Conservation (phyloP, 2,329 filamentous ascomycete species). For the Emericellopsis atlantica region DNA sequence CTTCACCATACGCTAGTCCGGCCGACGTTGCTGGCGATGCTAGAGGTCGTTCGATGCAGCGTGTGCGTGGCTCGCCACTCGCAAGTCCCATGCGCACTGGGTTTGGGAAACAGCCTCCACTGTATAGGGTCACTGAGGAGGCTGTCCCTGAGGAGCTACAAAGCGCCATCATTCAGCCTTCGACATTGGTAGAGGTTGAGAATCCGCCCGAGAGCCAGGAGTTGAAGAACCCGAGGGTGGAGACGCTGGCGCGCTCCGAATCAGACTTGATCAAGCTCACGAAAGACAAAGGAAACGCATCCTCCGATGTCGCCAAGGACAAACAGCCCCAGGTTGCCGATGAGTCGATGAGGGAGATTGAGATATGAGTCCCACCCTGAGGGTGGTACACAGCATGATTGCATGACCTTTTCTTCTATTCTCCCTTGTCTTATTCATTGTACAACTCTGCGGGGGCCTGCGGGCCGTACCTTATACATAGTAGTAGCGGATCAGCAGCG, state of each 20-base stretch:
- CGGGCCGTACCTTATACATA: neutral
- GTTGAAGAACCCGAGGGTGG: slow-evolving; percentile 13
- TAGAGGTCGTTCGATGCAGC: slow-evolving; percentile 60
- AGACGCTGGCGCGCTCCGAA: slow-evolving; percentile 15
- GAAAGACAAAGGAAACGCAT: slow-evolving; percentile 23
- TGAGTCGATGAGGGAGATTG: slow-evolving; percentile 48
- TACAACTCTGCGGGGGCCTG: neutral
- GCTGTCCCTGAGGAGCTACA: slow-evolving; percentile 25
- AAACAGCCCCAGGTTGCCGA: slow-evolving; percentile 31
- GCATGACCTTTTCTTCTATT: slow-evolving; percentile 3
- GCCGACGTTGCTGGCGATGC: slow-evolving; percentile 44
- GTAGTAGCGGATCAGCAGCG: neutral
- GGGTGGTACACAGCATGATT: slow-evolving; percentile 2
- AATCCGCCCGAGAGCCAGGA: slow-evolving; percentile 35
- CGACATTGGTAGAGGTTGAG: slow-evolving; percentile 43
- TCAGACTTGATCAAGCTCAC: slow-evolving; percentile 20
- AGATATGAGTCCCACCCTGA: slow-evolving; percentile 28
- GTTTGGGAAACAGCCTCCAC: slow-evolving; percentile 56
- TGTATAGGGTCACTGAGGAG: slow-evolving; percentile 67
- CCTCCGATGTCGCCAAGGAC: slow-evolving; percentile 29
- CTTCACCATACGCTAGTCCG: slow-evolving; percentile 54
- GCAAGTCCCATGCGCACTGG: slow-evolving; percentile 53
- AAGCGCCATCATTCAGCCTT: slow-evolving; percentile 24
- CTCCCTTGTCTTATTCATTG: neutral
- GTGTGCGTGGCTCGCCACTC: slow-evolving; percentile 51